Conservation (phyloP, 768 basidiomycete genomes). For the Russula earlei region DNA sequence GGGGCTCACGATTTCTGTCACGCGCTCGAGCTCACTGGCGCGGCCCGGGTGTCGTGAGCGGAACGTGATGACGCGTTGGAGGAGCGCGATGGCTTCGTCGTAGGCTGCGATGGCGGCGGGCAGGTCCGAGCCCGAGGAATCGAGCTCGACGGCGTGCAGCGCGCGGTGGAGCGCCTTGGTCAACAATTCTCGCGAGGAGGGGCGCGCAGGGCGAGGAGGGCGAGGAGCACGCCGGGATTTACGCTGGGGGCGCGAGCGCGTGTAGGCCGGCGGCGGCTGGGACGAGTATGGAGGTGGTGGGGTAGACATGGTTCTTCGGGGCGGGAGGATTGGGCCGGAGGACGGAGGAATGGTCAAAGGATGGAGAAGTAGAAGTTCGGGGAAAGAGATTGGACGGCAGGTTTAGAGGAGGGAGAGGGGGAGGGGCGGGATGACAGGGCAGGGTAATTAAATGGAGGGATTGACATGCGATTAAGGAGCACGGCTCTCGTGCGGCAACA, state of each 20-base stretch:
- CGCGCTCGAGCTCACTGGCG: constrained; percentile 2
- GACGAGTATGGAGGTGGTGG: background rate
- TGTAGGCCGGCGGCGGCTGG: background rate
- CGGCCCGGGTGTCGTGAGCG: background rate
- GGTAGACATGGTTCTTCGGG: background rate
- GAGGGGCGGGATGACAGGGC: too few species aligned
- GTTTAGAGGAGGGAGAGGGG: too few species aligned
- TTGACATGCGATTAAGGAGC: too few species aligned
- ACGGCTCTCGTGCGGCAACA: too few species aligned
- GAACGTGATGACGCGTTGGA: constrained; percentile 31
- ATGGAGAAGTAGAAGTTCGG: background rate
- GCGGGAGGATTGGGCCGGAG: background rate
- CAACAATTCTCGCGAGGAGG: background rate
- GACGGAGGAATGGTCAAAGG: background rate
- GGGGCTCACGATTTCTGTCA: constrained; percentile 4
- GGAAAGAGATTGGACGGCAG: background rate
- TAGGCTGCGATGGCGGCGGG: background rate
- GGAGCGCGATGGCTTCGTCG: constrained; percentile 25
- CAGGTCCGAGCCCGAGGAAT: background rate
- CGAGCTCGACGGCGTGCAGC: constrained; percentile 6
- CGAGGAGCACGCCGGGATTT: too few species aligned
- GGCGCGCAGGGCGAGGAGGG: background rate
- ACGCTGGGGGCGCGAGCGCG: background rate
- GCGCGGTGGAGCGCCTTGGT: background rate
- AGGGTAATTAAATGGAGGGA: too few species aligned